A percentile compares a stretch with the other conserved stretches of the same genome.
Conservation (phyloP, 768 basidiomycete genomes). For the Candolleomyces aberdarensis region DNA sequence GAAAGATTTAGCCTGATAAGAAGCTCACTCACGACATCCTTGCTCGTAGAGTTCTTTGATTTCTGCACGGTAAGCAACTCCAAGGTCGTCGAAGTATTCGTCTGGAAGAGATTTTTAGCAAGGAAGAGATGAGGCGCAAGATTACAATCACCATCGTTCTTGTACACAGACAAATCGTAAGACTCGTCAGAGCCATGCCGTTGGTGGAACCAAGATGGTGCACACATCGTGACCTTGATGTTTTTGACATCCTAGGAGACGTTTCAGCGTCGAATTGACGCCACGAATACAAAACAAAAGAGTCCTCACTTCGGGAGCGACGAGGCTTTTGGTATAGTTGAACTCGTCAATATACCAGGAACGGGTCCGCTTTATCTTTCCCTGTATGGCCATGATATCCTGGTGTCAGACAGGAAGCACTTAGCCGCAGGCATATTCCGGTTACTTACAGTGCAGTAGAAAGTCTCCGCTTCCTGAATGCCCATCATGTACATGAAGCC, state of each 20-base stretch:
- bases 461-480: slow-evolving; percentile 33
- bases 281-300: background rate
- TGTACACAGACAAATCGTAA: slow-evolving; percentile 57
- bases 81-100: slow-evolving; percentile 50
- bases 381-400: slow-evolving; percentile 29
- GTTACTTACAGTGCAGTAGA: slow-evolving; percentile 40
- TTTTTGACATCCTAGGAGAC: slow-evolving; percentile 51
- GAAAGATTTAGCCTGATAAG: background rate
- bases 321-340: slow-evolving; percentile 54
- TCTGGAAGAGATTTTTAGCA: slow-evolving; percentile 24
- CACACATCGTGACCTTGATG: slow-evolving; percentile 70
- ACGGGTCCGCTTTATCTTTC: slow-evolving; percentile 59
- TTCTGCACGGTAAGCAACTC: slow-evolving; percentile 45
- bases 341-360: slow-evolving; percentile 66
- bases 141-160: slow-evolving; percentile 45
- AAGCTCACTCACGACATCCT: slow-evolving; percentile 43
- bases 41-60: slow-evolving; percentile 44
- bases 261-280: slow-evolving; percentile 4
- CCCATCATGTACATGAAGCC: slow-evolving; percentile 39
- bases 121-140: background rate
- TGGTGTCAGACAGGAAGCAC: slow-evolving; percentile 10
- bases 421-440: background rate
- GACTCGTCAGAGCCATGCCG: slow-evolving; percentile 58
- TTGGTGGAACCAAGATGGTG: slow-evolving; percentile 72
- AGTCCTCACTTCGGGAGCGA: slow-evolving; percentile 46